A percentile compares a stretch with the other conserved stretches of the same genome.
Evolutionary conservation across 2,329 filamentous ascomycete genomes (phyloP).

Genomic region (Diatrype stigma): DNA sequence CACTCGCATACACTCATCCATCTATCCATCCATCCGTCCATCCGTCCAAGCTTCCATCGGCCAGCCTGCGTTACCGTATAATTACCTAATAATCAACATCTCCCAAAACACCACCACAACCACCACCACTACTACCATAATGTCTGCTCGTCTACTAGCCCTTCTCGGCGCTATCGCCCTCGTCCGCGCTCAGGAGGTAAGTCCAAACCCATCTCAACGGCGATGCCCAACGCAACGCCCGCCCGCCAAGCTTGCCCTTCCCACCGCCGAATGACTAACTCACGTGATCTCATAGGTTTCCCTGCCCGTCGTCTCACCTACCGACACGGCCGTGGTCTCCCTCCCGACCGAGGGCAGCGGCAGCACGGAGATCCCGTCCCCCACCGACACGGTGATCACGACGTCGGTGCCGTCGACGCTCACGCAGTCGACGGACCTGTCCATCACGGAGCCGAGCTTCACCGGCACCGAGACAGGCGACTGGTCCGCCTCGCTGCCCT

Average conservation of each 20-base stretch:
- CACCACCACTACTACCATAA: neutral
- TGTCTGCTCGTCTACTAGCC: neutral
- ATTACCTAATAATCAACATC: neutral
- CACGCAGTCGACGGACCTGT: neutral
- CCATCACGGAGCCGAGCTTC: neutral
- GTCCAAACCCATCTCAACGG: neutral
- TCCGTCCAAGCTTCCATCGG: no score
- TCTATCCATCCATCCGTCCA: neutral
- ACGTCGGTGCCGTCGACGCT: neutral
- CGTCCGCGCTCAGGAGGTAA: neutral
- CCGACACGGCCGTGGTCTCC: neutral
- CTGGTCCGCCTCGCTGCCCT: neutral
- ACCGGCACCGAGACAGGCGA: neutral
- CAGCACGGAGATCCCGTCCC: neutral
- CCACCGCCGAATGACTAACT: no score
- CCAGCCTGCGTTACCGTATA: no score
- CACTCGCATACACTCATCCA: no score
- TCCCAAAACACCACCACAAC: neutral
- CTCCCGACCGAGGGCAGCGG: neutral
- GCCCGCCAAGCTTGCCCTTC: no score
- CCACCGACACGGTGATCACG: neutral
- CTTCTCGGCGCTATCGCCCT: neutral
- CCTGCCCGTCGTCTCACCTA: neutral
- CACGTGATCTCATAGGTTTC: neutral
- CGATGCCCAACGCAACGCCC: no score